Evolutionary conservation across 768 basidiomycete genomes (phyloP), one percentile per base, ranked within the genome.

Genomic region (Trametes elegans): DNA sequence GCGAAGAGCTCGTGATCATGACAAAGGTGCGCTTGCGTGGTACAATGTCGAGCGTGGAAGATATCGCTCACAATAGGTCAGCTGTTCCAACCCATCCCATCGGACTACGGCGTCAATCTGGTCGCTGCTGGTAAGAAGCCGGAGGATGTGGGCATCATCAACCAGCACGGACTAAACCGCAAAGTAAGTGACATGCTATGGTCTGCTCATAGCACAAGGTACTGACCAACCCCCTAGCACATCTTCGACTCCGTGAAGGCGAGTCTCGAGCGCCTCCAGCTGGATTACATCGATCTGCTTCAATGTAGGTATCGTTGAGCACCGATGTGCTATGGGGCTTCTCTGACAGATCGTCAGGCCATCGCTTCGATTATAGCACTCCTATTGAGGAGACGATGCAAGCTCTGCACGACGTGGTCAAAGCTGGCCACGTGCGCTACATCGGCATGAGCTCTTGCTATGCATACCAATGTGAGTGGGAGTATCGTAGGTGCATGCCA

Each of bases 241-340:
- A 59, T 59, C 41, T 59, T 59, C 19, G 57, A 59, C 31, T 49
- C 51, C 16, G 55, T 57, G 13, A 57, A 57, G 36, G 32, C 29
- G 41, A 74, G 73, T 43, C 58, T 78, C 21, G 66, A 70, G 34
- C 71, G 77, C 28, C 71, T 78, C 39, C 72, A 75, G 49, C 64
- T 68, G 42, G 82, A 83, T 49, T 80, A 84, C 51, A 76, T 86
- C 49, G 84, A 86, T 59, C 58, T 85, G 5, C 71, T 84, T 21
- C 83, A 79, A 63, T 77, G 78, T 74, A 27, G 13, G 41, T 16
- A 13, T 7, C 3, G n/a, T n/a, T n/a, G n/a, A n/a, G n/a, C n/a
- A n/a, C n/a, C n/a, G n/a, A n/a, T n/a, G n/a, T n/a, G n/a, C n/a
- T n/a, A n/a, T n/a, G n/a, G n/a, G n/a, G n/a, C n/a, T n/a, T n/a